Percentiles rank a stretch among this genome's conserved stretches.
These are phyloP conservation scores for Thraustochytrium sp. DNA, from an alignment of 352 stramenopile genomes.

Conservation along the genomic window DNA sequence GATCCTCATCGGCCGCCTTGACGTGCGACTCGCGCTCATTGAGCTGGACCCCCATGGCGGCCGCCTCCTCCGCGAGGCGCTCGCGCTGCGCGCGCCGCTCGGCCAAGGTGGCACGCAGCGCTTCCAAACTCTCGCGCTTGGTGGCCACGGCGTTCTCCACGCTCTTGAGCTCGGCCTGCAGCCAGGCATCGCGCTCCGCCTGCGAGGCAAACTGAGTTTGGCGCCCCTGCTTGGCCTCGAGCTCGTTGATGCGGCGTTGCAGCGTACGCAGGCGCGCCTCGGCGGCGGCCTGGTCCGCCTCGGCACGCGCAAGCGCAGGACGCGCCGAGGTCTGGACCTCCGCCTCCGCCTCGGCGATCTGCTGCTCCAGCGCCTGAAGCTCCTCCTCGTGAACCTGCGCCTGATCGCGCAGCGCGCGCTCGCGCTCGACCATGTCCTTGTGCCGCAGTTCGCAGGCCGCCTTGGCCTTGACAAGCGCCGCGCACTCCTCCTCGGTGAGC, in stretches of 20 bases:
- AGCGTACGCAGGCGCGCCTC: slow-evolving; percentile 23
- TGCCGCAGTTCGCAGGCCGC: slow-evolving; percentile 30
- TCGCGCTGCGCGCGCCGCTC: slow-evolving; percentile 56
- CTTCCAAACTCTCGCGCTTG: slow-evolving; percentile 54
- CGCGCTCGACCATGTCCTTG: slow-evolving; percentile 58
- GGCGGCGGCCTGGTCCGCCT: slow-evolving; percentile 37
- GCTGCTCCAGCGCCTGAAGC: slow-evolving; percentile 38
- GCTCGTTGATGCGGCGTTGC: slow-evolving; percentile 59
- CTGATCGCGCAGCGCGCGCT: slow-evolving; percentile 52
- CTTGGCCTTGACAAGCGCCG: slow-evolving; percentile 26
- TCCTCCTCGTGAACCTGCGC: slow-evolving; percentile 45
- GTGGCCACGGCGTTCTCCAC: slow-evolving; percentile 52
- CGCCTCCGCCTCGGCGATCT: neutral
- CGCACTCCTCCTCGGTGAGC: slow-evolving; percentile 26
- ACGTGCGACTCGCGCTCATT: slow-evolving; percentile 52
- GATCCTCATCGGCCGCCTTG: slow-evolving; percentile 54
- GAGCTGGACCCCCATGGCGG: slow-evolving; percentile 56
- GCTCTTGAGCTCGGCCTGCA: slow-evolving; percentile 61
- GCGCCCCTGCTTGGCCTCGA: slow-evolving; percentile 92
- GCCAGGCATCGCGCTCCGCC: slow-evolving; percentile 77
- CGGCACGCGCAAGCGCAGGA: neutral
- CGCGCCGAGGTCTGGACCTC: slow-evolving; percentile 30
- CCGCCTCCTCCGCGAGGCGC: slow-evolving; percentile 52
- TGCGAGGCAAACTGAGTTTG: slow-evolving; percentile 87
- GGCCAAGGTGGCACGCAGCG: neutral